Evolutionary conservation across 768 basidiomycete genomes (phyloP).

Genomic region (Royoungia palumana): DNA sequence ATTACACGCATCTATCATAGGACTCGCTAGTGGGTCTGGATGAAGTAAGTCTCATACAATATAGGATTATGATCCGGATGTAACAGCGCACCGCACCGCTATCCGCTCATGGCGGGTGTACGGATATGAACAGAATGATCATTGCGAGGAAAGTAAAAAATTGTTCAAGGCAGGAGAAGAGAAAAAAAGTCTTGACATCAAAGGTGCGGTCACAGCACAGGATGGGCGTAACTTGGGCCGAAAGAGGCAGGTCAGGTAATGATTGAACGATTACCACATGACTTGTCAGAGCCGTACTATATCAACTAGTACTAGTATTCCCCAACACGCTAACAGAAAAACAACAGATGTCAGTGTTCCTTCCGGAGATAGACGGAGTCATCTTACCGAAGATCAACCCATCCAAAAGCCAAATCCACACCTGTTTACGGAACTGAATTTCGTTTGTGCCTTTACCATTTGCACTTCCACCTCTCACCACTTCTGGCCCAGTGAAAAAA

Average conservation of each 20-base stretch:
- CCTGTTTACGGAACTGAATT: slow-evolving; percentile 31
- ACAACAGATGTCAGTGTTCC: slow-evolving; percentile 14
- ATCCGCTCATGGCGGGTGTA: slow-evolving; percentile 30
- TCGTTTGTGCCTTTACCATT: slow-evolving; percentile 22
- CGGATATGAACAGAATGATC: slow-evolving; percentile 32
- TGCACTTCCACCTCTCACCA: slow-evolving; percentile 11
- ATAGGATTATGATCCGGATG: slow-evolving; percentile 28
- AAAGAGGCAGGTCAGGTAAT: slow-evolving; percentile 15
- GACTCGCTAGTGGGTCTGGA: slow-evolving; percentile 8
- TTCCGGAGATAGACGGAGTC: slow-evolving; percentile 33
- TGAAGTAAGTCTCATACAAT: slow-evolving; percentile 9
- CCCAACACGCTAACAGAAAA: slow-evolving; percentile 7
- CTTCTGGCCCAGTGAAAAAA: not conserved
- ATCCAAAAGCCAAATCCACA: slow-evolving; percentile 33
- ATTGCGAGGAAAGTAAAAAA: slow-evolving; percentile 16
- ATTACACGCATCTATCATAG: slow-evolving; percentile 13
- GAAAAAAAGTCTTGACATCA: not conserved
- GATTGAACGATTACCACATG: slow-evolving; percentile 10
- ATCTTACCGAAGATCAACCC: slow-evolving; percentile 30
- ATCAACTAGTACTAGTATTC: slow-evolving; percentile 6
- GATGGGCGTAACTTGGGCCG: not conserved
- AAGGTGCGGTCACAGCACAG: slow-evolving; percentile 6
- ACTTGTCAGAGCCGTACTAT: slow-evolving; percentile 18
- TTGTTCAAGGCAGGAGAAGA: slow-evolving; percentile 13
- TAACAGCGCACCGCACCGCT: slow-evolving; percentile 21